Evolutionary conservation across 495 filamentous ascomycete genomes (phyloP).

Genomic region (Aspergillus hancockii): DNA sequence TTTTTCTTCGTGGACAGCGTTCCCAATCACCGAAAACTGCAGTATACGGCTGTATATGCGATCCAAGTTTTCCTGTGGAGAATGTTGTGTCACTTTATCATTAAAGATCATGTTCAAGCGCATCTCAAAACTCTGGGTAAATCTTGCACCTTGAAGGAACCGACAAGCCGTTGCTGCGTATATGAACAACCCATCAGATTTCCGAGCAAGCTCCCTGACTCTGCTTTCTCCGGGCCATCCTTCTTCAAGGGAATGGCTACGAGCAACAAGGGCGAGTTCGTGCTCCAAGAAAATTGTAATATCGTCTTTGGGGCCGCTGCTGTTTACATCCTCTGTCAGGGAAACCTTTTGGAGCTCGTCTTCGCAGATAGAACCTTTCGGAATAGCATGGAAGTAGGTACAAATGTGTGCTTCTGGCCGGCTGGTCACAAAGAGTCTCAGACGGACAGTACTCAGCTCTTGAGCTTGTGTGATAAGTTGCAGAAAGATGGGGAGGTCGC

Average conservation of each 20-base stretch:
- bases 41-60: not conserved
- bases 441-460: slow-evolving; percentile 8
- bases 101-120: too few relatives aligned
- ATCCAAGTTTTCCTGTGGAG: not conserved
- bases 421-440: slow-evolving; percentile 39
- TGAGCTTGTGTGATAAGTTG: slow-evolving; percentile 27
- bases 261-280: not conserved
- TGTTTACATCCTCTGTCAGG: not conserved
- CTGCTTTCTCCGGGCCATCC: not conserved
- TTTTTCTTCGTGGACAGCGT: not conserved
- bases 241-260: not conserved
- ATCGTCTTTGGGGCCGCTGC: not conserved
- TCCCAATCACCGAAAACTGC: not conserved
- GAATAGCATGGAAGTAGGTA: not conserved
- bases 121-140: too few relatives aligned
- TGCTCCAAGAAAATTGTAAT: not conserved
- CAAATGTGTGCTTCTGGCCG: slow-evolving; percentile 35
- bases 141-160: not conserved
- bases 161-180: slow-evolving; percentile 1
- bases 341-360: not conserved
- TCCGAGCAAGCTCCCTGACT: not conserved
- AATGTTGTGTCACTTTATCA: too few relatives aligned
- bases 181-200: slow-evolving; percentile 3
- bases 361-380: not conserved
- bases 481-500: slow-evolving; percentile 40